phyloP scores from a whole-genome alignment of 2,329 filamentous ascomycete species.

The Phaeoacremonium minimum region DNA sequence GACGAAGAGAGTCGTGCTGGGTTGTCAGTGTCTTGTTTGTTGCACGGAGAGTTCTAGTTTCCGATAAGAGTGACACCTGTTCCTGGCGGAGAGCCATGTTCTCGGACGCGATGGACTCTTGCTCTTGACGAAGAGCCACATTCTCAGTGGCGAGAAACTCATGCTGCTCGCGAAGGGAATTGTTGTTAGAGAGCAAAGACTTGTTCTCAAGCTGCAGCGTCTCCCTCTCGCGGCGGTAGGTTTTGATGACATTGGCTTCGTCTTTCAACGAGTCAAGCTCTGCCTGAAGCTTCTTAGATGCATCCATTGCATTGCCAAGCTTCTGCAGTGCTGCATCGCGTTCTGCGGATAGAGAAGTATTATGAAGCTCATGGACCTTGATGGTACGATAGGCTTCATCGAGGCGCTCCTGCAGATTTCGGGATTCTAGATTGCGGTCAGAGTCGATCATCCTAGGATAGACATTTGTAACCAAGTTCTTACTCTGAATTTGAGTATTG shows the following conservation, averaged over 20 bases:
- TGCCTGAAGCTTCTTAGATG: conserved; percentile 28
- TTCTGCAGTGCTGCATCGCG: conserved; percentile 62
- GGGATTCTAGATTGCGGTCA: not conserved
- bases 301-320: conserved; percentile 53
- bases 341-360: conserved; percentile 57
- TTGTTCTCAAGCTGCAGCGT: conserved; percentile 33
- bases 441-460: too few relatives aligned
- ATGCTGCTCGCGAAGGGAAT: conserved; percentile 34
- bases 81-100: conserved; percentile 40
- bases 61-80: conserved; percentile 32
- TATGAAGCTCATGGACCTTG: conserved; percentile 57
- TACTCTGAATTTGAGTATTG: not conserved
- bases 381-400: conserved; percentile 60
- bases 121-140: conserved; percentile 35
- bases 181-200: conserved; percentile 34
- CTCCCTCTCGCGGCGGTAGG: conserved; percentile 27
- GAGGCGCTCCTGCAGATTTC: conserved; percentile 53
- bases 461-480: too few relatives aligned
- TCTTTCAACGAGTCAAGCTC: conserved; percentile 26
- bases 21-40: too few relatives aligned
- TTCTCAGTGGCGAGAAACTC: conserved; percentile 39
- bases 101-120: conserved; percentile 34
- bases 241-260: conserved; percentile 32
- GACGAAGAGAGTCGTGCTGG: conserved; percentile 10
- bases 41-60: conserved; percentile 18